phyloP scores from a whole-genome alignment of 108 stramenopile species.

The Cyclostephanos invisitatus region DNA sequence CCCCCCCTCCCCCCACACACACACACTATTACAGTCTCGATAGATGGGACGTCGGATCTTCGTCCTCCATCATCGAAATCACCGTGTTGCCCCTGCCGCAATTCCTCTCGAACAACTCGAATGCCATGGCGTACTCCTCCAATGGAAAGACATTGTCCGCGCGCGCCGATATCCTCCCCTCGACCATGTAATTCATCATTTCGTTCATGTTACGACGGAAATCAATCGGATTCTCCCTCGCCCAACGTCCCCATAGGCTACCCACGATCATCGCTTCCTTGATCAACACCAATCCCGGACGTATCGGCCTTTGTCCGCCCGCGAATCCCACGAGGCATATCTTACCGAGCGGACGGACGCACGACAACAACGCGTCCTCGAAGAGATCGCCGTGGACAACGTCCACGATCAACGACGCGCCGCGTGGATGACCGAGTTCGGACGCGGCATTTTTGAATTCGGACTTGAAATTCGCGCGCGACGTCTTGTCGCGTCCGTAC shows the following conservation, averaged over 20 bases:
- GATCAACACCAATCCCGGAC: constrained; percentile 52
- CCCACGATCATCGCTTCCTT: constrained; percentile 62
- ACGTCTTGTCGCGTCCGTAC: constrained; percentile 55
- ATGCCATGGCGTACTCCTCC: constrained; percentile 55
- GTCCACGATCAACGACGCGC: constrained; percentile 69
- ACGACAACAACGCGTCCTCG: constrained; percentile 57
- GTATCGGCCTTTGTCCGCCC: constrained; percentile 68
- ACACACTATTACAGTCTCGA: background rate
- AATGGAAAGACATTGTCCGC: constrained; percentile 61
- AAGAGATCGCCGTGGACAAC: constrained; percentile 73
- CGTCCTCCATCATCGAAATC: constrained; percentile 15
- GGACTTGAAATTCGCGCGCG: constrained; percentile 55
- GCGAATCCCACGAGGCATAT: constrained; percentile 75
- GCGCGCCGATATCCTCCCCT: constrained; percentile 58
- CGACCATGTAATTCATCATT: constrained; percentile 55
- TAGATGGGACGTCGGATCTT: background rate
- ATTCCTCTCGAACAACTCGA: constrained; percentile 71
- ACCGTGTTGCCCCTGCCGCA: constrained; percentile 59
- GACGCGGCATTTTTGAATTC: constrained; percentile 37
- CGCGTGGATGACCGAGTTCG: constrained; percentile 57
- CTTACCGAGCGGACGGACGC: constrained; percentile 59
- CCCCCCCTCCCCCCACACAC: background rate
- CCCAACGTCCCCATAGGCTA: constrained; percentile 71
- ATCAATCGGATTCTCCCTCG: constrained; percentile 47
- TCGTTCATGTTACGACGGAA: constrained; percentile 61